A percentile compares a stretch with the other conserved stretches of the same genome.
Evolutionary conservation across 139 green algal genomes (phyloP).

Genomic region (Asterochloris erici): DNA sequence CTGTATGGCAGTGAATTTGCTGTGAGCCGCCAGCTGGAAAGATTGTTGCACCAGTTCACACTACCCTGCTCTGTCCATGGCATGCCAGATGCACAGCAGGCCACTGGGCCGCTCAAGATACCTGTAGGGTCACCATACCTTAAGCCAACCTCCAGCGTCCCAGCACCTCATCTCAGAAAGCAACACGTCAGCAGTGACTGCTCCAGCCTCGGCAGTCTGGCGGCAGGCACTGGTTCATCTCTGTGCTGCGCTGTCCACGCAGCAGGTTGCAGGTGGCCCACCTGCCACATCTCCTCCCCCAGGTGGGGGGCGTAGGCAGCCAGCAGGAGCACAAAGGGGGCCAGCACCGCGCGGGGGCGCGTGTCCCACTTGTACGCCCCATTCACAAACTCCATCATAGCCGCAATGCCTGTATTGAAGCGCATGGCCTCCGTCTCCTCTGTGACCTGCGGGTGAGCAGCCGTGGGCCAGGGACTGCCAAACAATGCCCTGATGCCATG

Average conservation of each 20-base stretch:
- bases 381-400: conserved; percentile 99
- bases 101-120: too few relatives aligned
- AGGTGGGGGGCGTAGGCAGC: conserved; percentile 95
- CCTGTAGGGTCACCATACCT: too few relatives aligned
- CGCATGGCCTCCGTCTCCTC: conserved; percentile 93
- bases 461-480: too few relatives aligned
- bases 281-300: conserved; percentile 87
- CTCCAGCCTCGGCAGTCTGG: too few relatives aligned
- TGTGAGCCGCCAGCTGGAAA: too few relatives aligned
- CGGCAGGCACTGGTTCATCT: too few relatives aligned
- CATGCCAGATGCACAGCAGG: too few relatives aligned
- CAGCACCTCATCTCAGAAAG: neutral
- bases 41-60: too few relatives aligned
- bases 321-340: conserved; percentile 90
- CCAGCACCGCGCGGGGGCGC: conserved; percentile 52
- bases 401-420: conserved; percentile 97
- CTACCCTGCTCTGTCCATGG: too few relatives aligned
- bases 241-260: too few relatives aligned
- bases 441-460: conserved; percentile 61
- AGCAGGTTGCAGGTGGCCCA: neutral
- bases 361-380: conserved; percentile 80
- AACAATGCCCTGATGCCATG: too few relatives aligned
- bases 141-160: too few relatives aligned
- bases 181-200: neutral
- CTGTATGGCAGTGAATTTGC: neutral